phyloP scores from a whole-genome alignment of 805 yeast genomes.

The Wickerhamiella australiensis region DNA sequence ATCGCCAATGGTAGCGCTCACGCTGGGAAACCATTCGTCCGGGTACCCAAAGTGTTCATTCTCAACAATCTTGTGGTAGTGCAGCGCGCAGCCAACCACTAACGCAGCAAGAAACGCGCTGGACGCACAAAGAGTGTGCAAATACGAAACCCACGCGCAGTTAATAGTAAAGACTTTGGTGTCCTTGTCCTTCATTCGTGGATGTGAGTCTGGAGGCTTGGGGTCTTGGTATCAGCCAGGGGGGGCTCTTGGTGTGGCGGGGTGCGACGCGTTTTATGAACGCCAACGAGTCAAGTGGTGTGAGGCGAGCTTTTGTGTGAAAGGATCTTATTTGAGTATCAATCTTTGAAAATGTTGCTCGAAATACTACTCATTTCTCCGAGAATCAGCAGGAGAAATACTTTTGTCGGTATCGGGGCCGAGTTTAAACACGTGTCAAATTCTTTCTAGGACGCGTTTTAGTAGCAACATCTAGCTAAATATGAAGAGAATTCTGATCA shows the following conservation, averaged over 20 bases:
- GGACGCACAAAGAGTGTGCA: slow-evolving; percentile 61
- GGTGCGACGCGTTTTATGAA: no score
- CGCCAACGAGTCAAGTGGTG: no score
- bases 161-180: slow-evolving; percentile 14
- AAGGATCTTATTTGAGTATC: no score
- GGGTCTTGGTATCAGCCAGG: neutral
- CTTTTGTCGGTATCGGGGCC: no score
- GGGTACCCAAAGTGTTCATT: slow-evolving; percentile 86
- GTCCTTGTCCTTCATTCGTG: slow-evolving; percentile 9
- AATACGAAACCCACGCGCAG: slow-evolving; percentile 54
- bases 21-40: slow-evolving; percentile 97
- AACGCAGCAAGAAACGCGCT: slow-evolving; percentile 69
- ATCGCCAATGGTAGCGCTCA: slow-evolving; percentile 94
- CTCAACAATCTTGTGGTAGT: slow-evolving; percentile 76
- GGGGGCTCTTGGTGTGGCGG: neutral
- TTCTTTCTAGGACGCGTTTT: no score
- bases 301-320: no score
- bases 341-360: no score
- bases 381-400: no score
- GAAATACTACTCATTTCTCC: no score
- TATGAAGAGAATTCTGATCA: no score
- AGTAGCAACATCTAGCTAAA: no score
- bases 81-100: slow-evolving; percentile 59
- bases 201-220: neutral
- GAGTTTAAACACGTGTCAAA: no score